phyloP scores from a whole-genome alignment of 1,139 yeast genomes.

The Blastobotrys persicus region DNA sequence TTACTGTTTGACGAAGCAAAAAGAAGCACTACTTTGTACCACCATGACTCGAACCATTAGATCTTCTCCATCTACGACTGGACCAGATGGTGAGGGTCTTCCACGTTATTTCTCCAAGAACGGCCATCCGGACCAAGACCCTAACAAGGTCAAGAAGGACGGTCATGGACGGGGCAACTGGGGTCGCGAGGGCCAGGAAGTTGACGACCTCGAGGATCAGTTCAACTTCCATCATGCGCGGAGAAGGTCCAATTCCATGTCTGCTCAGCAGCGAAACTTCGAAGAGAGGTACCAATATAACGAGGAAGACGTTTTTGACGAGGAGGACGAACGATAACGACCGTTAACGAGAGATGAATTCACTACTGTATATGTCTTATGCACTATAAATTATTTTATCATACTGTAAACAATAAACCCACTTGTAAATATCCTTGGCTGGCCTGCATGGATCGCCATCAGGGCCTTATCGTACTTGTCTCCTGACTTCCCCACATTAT shows the following conservation, averaged over 20 bases:
- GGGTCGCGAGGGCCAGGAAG: constrained; percentile 43
- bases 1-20: neutral
- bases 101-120: constrained; percentile 76
- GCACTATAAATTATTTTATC: neutral
- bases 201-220: constrained; percentile 41
- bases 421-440: neutral
- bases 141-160: constrained; percentile 73
- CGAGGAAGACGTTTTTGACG: constrained; percentile 26
- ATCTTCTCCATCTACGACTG: constrained; percentile 64
- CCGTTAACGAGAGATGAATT: neutral
- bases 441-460: neutral
- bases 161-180: constrained; percentile 72
- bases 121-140: constrained; percentile 64
- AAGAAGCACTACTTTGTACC: neutral
- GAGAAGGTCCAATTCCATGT: constrained; percentile 48
- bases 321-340: constrained; percentile 12
- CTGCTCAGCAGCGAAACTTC: constrained; percentile 46
- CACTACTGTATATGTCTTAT: neutral
- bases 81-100: constrained; percentile 29
- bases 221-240: constrained; percentile 41
- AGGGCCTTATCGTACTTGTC: neutral
- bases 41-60: constrained; percentile 82
- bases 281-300: constrained; percentile 19
- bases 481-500: neutral
- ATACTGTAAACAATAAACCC: neutral